Conservation (phyloP, 768 basidiomycete genomes). For the Collybiopsis luxurians region DNA sequence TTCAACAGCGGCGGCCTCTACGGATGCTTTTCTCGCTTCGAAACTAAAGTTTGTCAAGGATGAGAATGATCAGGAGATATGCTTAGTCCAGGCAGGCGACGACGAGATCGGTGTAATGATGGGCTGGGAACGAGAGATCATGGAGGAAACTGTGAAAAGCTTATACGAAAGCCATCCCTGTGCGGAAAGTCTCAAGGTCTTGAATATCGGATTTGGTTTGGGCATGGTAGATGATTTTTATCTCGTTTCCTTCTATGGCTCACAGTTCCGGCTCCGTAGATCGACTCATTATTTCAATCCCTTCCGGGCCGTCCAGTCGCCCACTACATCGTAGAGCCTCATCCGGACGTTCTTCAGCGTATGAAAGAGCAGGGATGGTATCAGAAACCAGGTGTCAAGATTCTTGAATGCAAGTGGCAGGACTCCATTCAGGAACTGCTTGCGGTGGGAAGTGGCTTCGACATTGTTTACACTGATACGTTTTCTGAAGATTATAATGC, state of each 20-base stretch:
- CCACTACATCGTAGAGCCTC: conserved; percentile 94
- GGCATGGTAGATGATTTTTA: conserved; percentile 64
- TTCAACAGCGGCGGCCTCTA: conserved; percentile 56
- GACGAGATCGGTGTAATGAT: conserved; percentile 98
- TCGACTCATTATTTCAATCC: conserved; percentile 78
- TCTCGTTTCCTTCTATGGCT: neutral
- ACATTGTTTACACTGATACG: conserved; percentile 89
- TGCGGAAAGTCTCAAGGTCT: conserved; percentile 52
- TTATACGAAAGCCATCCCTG: conserved; percentile 57
- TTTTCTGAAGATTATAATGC: conserved; percentile 88
- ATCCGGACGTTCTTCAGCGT: conserved; percentile 84
- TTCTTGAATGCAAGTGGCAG: conserved; percentile 94
- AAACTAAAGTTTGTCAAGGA: conserved; percentile 68
- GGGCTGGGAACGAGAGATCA: conserved; percentile 94
- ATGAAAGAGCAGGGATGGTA: conserved; percentile 81
- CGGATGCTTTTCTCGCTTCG: conserved; percentile 68
- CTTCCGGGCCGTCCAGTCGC: conserved; percentile 54
- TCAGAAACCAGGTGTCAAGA: conserved; percentile 67
- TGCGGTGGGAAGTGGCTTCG: conserved; percentile 73
- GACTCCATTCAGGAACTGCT: conserved; percentile 71
- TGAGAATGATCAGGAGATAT: conserved; percentile 77
- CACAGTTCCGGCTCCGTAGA: conserved; percentile 40
- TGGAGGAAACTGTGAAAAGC: conserved; percentile 73
- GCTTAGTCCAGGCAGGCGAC: conserved; percentile 59
- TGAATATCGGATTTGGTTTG: conserved; percentile 94